Evolutionary conservation across 1,284 basidiomycete genomes (phyloP), one percentile per base, ranked within the genome.

Genomic region (Austropuccinia psidii): DNA sequence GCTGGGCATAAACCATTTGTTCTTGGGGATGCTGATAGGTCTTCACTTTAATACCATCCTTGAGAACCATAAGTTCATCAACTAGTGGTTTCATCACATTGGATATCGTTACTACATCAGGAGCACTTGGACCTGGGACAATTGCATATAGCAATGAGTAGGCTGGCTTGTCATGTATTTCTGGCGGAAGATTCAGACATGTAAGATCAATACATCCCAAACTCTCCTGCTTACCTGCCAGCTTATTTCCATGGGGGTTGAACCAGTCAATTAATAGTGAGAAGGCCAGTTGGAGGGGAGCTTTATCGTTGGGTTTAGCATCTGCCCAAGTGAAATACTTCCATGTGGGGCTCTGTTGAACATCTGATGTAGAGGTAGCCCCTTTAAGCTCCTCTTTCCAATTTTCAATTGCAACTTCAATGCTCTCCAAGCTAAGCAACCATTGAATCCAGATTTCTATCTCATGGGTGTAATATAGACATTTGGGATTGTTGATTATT

Each of bases 231-330:
- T 70, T 70, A n/a, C 68, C 68, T 49, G 68, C 55, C 8, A 35
- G 37, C 43, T 72, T 72, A 57, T 72, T 72, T 8, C 68, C 57
- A 31, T 27, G 21, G 8, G 68, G 68, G 13, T 72, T 72, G 19
- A 72, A 72, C 57, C 68, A 72, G n/a, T 72, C 68, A 17, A 72
- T 45, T 39, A 61, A 49, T 21, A 72, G n/a, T 0, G 45, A 60
- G 43, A 61, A 72, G 21, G 29, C 21, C 4, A 55, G 21, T 11
- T 50, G 24, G 17, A 66, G 24, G 5, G 62, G n/a, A n/a, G n/a
- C n/a, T n/a, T n/a, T n/a, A n/a, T n/a, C n/a, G n/a, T n/a, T n/a
- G n/a, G n/a, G n/a, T n/a, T n/a, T n/a, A n/a, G n/a, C n/a, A n/a
- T n/a, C n/a, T 27, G 52, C 24, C 52, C 52, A 55, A 8, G 17